Evolutionary conservation across 1,284 basidiomycete species (phyloP), one percentile per base, ranked within the genome.

Genomic region (Xerocomus minutiporus): DNA sequence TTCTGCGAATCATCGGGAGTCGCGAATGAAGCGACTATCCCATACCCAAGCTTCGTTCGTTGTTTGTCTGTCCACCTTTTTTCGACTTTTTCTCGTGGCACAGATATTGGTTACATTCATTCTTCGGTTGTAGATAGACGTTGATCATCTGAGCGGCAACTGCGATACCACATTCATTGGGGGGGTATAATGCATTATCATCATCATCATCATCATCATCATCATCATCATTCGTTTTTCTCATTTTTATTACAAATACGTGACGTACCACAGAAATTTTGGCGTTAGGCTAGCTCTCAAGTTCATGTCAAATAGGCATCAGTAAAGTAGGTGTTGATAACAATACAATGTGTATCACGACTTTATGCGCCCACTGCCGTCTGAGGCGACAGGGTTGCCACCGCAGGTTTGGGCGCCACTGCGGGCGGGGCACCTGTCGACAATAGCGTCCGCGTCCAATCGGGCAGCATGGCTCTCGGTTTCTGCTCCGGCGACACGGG

Each of bases 361-460:
- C 5, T 11, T 67, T 52, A 73, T 53, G 68, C 70, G 42, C 66
- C 59, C 2, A 71, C 70, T 20, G 61, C 51, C 4, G 62, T 61
- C 52, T 64, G 68, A 47, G 67, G 59, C 0, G 68, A 60, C 2
- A 59, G 47, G 7, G 52, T 29, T 3, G 5, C 49, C 8, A 61
- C 15, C 0, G 39, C 48, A 0, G 48, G 40, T 31, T 56, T 60
- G 6, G 59, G 52, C 4, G 56, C 54, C 17, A 58, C 57, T 1
- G 80, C 79, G 28, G 77, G 68, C 6, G 85, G 83, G 20, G 87
- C 86, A 35, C 84, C 86, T 2, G 61, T 58, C 0, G 83, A 73
- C 41, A 91, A 71, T 4, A 81, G 76, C 12, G 75, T 73, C 55
- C 83, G 76, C 9, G 90, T 90, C 90, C 91, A 93, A 68, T 93